Evolutionary conservation across 768 basidiomycete species (phyloP), one percentile per base, ranked within the genome.

Genomic region (Favolaschia claudopus): DNA sequence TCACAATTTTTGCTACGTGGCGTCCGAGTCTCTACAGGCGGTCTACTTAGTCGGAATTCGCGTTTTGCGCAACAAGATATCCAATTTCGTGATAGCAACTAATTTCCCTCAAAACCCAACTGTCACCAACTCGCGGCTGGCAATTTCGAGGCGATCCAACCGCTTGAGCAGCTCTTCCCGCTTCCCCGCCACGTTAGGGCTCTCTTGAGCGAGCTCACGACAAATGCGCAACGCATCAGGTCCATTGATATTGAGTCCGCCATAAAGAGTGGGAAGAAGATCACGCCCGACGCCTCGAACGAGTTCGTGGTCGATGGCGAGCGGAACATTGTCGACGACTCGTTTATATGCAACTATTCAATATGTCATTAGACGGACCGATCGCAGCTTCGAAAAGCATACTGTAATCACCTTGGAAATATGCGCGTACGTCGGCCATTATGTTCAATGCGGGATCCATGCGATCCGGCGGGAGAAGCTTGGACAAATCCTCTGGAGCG

Each of bases 361-460:
- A 60, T 34, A 33, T 20, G 8, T 19, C 33, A 36, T 42, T 14
- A 27, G 22, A 57, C 24, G 36, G 15, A 32, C 37, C 40, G 47
- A 17, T 38, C 47, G 40, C 53, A 60, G 43, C 62, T 25, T 28
- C 27, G 28, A 22, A 44, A 15, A 42, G 25, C 22, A 27, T 31
- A n/a, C 36, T 27, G 32, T n/a, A 55, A 65, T 8, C 65, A 89
- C 91, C 89, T 79, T 91, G 87, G 70, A 91, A 91, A 62, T 91
- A 91, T 0, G 86, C 89, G 5, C 88, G 77, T 1, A 90, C 87
- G 53, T 85, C 82, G 0, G 88, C 87, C 88, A 92, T 91, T 64
- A 91, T 88, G 4, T 71, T 64, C 17, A 91, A 63, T 0, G 86
- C 86, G 0, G 82, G 78, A 33, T 86, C 86, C 76, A 79, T 80